A percentile compares a stretch with the other conserved stretches of the same genome.
Conservation (phyloP, 805 yeast species). For the Zygosaccharomyces pseudorouxii region DNA sequence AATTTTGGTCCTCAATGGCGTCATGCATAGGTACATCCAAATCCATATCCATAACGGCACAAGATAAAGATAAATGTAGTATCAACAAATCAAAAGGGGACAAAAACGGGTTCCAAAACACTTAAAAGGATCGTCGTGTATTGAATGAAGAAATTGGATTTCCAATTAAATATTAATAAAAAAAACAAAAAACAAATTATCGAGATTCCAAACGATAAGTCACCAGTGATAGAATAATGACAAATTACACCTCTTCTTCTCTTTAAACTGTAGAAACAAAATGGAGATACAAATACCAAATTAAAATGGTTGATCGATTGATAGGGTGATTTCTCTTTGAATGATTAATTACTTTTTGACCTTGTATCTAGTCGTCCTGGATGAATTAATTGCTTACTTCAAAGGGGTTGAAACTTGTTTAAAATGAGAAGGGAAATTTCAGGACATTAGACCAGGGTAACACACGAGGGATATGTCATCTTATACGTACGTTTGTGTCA, state of each 20-base stretch:
- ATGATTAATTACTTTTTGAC: not conserved
- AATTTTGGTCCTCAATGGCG: constrained; percentile 44
- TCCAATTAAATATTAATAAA: not conserved
- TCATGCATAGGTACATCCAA: constrained; percentile 85
- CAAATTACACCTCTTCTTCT: not conserved
- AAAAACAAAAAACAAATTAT: not conserved
- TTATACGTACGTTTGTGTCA: not conserved
- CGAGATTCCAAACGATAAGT: not conserved
- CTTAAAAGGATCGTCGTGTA: not conserved
- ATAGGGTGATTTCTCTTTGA: not conserved
- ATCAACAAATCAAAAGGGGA: not conserved
- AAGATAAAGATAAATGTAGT: not conserved
- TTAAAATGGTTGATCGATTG: not conserved
- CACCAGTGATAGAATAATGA: not conserved
- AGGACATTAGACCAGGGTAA: not conserved
- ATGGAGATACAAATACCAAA: no score
- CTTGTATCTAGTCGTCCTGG: not conserved
- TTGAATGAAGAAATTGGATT: not conserved
- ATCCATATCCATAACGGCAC: constrained; percentile 58
- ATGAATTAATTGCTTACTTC: not conserved
- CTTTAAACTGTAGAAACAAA: no score
- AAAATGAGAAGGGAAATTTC: not conserved
- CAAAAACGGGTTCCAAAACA: no score
- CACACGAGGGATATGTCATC: not conserved
- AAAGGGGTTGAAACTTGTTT: not conserved